Evolutionary conservation across 768 basidiomycete genomes (phyloP).

Genomic region (Pleurotus cornucopiae): DNA sequence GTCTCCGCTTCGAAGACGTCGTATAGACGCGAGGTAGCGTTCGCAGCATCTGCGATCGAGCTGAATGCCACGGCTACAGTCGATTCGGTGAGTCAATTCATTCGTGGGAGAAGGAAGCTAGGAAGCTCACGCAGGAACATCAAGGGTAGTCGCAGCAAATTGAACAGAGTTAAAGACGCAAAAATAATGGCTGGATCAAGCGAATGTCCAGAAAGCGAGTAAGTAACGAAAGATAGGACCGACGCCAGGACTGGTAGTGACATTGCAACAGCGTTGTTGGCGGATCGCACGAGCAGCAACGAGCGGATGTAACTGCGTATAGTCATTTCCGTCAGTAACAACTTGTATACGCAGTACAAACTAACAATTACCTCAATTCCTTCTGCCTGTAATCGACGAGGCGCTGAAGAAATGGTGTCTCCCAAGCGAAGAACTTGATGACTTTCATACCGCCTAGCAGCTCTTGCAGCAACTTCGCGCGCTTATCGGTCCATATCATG

Average conservation of each 20-base stretch:
- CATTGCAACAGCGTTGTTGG: conserved; percentile 63
- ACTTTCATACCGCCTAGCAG: conserved; percentile 86
- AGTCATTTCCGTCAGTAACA: neutral
- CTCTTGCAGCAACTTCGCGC: conserved; percentile 87
- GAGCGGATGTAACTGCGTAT: conserved; percentile 55
- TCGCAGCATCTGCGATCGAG: conserved; percentile 79
- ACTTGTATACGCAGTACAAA: neutral
- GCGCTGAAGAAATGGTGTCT: conserved; percentile 71
- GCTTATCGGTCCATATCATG: conserved; percentile 89
- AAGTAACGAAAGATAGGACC: conserved; percentile 73
- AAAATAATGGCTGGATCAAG: conserved; percentile 75
- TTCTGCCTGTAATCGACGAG: conserved; percentile 64
- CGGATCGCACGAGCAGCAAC: conserved; percentile 61
- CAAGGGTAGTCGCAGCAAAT: conserved; percentile 74
- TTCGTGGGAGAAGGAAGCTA: too few species aligned
- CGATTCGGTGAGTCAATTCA: neutral
- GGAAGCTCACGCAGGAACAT: conserved; percentile 57
- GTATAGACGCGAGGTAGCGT: conserved; percentile 72
- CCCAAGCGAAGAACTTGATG: conserved; percentile 93
- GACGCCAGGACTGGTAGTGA: conserved; percentile 77
- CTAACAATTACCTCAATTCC: conserved; percentile 56
- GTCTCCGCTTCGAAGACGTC: conserved; percentile 85
- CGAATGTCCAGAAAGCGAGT: conserved; percentile 65
- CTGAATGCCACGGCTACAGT: conserved; percentile 61
- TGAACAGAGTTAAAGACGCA: conserved; percentile 82